These are phyloP conservation scores for Uronychia binucleata DNA, from an alignment of 73 alveolate species.

Conservation along the genomic window DNA sequence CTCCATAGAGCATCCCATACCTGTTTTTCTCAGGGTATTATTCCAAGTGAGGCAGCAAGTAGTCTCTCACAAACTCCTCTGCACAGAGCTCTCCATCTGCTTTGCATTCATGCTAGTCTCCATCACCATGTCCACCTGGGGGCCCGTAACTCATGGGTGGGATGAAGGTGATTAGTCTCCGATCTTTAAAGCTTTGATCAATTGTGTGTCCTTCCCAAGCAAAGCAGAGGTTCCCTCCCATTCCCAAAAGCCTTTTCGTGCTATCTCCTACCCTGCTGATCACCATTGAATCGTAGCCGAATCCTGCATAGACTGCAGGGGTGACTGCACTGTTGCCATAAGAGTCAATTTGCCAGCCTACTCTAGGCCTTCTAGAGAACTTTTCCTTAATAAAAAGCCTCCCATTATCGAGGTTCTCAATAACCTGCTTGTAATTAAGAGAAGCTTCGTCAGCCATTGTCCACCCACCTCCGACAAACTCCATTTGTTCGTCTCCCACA, in stretches of 20 bases:
- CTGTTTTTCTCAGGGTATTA: neutral
- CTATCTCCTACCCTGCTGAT: slow-evolving; percentile 19
- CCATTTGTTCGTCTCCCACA: neutral
- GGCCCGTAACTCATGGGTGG: too few relatives aligned
- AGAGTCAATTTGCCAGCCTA: slow-evolving; percentile 24
- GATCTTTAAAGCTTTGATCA: slow-evolving; percentile 2
- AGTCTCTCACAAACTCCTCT: slow-evolving; percentile 6
- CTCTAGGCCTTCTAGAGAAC: slow-evolving; percentile 22
- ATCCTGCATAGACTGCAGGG: slow-evolving; percentile 17
- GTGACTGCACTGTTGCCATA: slow-evolving; percentile 33
- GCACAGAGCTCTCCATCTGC: slow-evolving; percentile 24
- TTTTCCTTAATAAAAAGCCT: slow-evolving; percentile 23
- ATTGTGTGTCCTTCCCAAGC: slow-evolving; percentile 42
- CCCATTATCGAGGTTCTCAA: slow-evolving; percentile 15
- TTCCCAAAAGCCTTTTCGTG: neutral
- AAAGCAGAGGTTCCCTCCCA: neutral
- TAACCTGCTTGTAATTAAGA: slow-evolving; percentile 26
- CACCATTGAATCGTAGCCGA: slow-evolving; percentile 35
- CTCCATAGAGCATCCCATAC: slow-evolving; percentile 19
- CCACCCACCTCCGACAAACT: slow-evolving; percentile 15
- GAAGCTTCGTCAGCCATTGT: slow-evolving; percentile 37
- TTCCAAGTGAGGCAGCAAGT: slow-evolving; percentile 2
- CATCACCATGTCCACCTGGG: too few relatives aligned
- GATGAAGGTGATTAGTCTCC: slow-evolving; percentile 4
- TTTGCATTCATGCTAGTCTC: neutral